Evolutionary conservation across 192 early-diverging fungal genomes (phyloP).

Genomic region (Coemansia sp.): DNA sequence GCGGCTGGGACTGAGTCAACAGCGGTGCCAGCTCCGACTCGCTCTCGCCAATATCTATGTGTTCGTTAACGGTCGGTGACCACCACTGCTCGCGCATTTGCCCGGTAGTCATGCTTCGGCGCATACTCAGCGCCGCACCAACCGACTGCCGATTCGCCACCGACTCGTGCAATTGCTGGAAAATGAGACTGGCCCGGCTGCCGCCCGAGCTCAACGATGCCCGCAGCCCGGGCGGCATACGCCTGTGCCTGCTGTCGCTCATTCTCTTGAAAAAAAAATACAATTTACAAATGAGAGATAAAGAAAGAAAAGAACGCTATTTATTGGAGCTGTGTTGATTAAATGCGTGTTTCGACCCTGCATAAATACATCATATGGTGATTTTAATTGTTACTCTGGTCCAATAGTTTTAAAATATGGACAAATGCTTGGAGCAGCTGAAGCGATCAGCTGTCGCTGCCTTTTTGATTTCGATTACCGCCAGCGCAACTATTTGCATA

Average conservation of each 20-base stretch:
- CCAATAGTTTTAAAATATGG: too few species aligned
- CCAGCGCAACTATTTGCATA: too few species aligned
- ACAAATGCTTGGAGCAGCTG: too few species aligned
- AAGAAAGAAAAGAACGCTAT: background rate
- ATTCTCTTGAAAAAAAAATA: background rate
- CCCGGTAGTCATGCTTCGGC: constrained; percentile 20
- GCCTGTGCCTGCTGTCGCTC: background rate
- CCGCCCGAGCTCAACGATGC: background rate
- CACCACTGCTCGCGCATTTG: constrained; percentile 4
- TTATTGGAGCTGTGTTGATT: background rate
- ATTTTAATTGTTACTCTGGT: too few species aligned
- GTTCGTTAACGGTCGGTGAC: background rate
- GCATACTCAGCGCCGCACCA: constrained; percentile 7
- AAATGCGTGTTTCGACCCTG: background rate
- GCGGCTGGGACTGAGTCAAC: background rate
- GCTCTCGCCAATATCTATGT: background rate
- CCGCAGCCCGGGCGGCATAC: background rate
- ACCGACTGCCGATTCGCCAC: constrained; percentile 9
- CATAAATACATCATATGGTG: background rate
- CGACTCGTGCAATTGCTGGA: constrained; percentile 46
- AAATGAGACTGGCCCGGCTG: constrained; percentile 35
- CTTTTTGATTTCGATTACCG: too few species aligned
- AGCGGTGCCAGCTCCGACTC: background rate
- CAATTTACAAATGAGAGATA: constrained; percentile 1
- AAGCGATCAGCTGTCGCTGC: background rate